Base-by-base conservation (phyloP, 768 basidiomycete species). In the Mrakia frigida region DNA sequence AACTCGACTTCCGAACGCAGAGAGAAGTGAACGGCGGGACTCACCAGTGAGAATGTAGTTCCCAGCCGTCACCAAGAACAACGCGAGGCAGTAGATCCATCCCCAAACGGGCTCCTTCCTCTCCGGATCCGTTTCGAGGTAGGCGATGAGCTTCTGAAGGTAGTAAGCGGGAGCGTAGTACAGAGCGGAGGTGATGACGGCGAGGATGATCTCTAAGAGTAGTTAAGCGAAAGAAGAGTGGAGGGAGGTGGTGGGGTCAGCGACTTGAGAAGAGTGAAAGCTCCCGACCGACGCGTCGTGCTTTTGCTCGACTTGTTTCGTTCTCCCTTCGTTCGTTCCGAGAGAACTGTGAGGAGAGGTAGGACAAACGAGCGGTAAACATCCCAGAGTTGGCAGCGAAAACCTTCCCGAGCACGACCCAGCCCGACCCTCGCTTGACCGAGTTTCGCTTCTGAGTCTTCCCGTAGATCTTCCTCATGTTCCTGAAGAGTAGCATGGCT, bases 41-140 rank as follows among this genome's bases (percentile, higher is more conserved):
- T 75, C 74, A 82, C 82, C 81, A 82, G 80, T 78, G 25, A 79
- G 86, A 28, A 86, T 85, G 72, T 82, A 88, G 81, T 82, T 79
- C 67, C 80, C 56, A 0, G 82, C 81, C 60, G 82, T 81, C 35
- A 80, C 79, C 28, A 79, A 76, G 79, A 83, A 83, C 13, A 84
- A 75, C 2, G 79, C 80, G 46, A 83, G 81, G 25, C 80, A 80
- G 60, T 87, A 90, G 39, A 91, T 87, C 90, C 90, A 92, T 10
- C 92, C 92, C 91, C 91, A 92, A 6, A 86, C 85, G 3, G 82
- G 81, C 61, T 89, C 83, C 68, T 87, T 84, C 67, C 91, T 84
- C 35, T 83, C 83, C 0, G 87, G 85, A 78, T 92, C 90, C 1
- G 84, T 83, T 80, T 93, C 90, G 35, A 93, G 83, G 82, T 91